Evolutionary conservation across 2,329 filamentous ascomycete species (phyloP).

Genomic region (Claviceps arundinis): DNA sequence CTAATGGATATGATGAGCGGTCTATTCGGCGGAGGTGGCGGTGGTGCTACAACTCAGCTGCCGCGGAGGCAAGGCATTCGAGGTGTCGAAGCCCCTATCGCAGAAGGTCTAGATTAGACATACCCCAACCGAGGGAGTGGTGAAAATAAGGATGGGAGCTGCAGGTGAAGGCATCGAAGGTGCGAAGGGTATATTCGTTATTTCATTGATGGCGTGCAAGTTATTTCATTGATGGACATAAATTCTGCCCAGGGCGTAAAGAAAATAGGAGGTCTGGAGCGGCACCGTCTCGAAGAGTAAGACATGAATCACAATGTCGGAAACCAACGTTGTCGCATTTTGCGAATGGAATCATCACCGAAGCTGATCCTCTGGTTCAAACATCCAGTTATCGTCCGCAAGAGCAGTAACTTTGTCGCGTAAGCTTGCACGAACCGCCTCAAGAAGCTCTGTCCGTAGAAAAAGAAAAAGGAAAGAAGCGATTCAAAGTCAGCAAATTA

Average conservation of each 20-base stretch:
- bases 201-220: background rate
- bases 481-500: background rate
- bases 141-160: background rate
- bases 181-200: conserved; percentile 1
- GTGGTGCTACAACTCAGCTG: conserved; percentile 27
- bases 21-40: conserved; percentile 71
- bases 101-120: conserved; percentile 45
- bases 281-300: conserved; percentile 10
- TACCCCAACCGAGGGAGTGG: background rate
- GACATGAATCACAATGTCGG: background rate
- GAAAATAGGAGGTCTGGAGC: background rate
- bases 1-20: conserved; percentile 97
- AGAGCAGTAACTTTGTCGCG: conserved; percentile 59
- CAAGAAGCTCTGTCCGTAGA: conserved; percentile 46
- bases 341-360: conserved; percentile 16
- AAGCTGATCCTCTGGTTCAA: conserved; percentile 51
- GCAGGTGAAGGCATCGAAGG: no score
- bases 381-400: conserved; percentile 86
- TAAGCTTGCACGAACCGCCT: conserved; percentile 56
- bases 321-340: no score
- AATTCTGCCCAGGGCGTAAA: no score
- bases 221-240: no score
- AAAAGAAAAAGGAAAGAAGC: background rate
- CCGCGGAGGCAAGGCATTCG: conserved; percentile 29
- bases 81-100: conserved; percentile 34